Evolutionary conservation across 768 basidiomycete genomes (phyloP), one percentile per base, ranked within the genome.

Genomic region (Rhizopogon vesiculosus): DNA sequence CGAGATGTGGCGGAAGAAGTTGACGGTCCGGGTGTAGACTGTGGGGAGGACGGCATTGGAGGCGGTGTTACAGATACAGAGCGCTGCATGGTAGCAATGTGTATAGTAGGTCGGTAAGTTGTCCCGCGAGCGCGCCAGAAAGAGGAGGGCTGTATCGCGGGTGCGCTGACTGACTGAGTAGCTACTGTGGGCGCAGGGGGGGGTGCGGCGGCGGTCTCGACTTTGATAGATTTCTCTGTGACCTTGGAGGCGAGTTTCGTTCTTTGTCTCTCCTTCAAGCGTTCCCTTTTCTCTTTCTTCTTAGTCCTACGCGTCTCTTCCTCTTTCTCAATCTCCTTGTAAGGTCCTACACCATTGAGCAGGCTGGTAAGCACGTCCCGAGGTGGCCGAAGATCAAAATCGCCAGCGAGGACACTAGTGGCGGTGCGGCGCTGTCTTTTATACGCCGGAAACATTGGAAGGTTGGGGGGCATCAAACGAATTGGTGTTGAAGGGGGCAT

Each of bases 321-420:
- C 31, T 83, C 80, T 55, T 75, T 79, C 72, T 87, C 86, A 28
- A 84, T 79, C 15, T 72, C 77, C 57, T 81, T 78, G 69, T 89
- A 86, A 7, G 81, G 81, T 0, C 78, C 79, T 31, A 90, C 85
- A 50, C 89, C 88, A 64, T 91, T 91, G 64, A 91, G 74, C 49
- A 91, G 69, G 69, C 86, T 88, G 13, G 90, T 91, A 60, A 92
- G 77, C 59, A 87, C 87, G 71, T 91, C 89, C 66, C 90, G 81
- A 39, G 78, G 65, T 0, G 86, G 84, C 18, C 78, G 78, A 5
- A 77, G 67, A 73, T 91, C 90, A 69, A 89, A 90, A 66, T 77
- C 73, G 61, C 90, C 90, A 0, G 88, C 83, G 71, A 91, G 80
- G 42, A 91, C 85, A 8, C 83, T 67, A 7, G 90, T 92, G 43